Conservation (phyloP, 257 asterid species). For the Anisodus tanguticus region DNA sequence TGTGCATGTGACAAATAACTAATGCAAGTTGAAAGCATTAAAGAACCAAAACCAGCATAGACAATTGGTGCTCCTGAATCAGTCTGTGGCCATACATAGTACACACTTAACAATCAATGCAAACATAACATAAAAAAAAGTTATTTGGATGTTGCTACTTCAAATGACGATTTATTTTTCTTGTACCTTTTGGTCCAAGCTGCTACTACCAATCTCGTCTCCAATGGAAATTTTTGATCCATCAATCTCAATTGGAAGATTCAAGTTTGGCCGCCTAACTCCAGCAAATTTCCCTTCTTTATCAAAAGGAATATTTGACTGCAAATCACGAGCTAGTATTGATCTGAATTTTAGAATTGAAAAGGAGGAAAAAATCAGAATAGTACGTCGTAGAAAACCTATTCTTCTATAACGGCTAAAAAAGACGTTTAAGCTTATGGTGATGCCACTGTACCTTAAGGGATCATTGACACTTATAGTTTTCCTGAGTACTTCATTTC, state of each 20-base stretch:
- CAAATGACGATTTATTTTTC: background rate
- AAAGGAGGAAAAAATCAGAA: conserved; percentile 7
- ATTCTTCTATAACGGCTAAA: background rate
- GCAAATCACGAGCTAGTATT: conserved; percentile 89
- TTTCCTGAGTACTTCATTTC: conserved; percentile 83
- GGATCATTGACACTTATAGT: conserved; percentile 85
- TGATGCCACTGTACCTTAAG: conserved; percentile 72
- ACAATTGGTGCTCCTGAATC: conserved; percentile 90
- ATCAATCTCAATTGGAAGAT: conserved; percentile 81
- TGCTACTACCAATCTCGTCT: conserved; percentile 78
- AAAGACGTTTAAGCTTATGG: conserved; percentile 44
- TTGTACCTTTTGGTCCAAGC: conserved; percentile 80
- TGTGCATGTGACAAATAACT: conserved; percentile 86
- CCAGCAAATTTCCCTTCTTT: conserved; percentile 86
- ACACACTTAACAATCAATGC: background rate
- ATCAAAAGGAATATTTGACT: conserved; percentile 75
- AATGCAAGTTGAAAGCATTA: conserved; percentile 92
- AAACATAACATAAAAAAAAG: background rate
- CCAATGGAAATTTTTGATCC: conserved; percentile 58
- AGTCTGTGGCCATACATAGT: background rate
- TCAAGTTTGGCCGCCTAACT: conserved; percentile 78
- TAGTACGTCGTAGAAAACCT: background rate
- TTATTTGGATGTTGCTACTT: background rate
- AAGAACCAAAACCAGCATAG: conserved; percentile 86
- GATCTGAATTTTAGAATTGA: conserved; percentile 55